These are phyloP conservation scores for Suillus subaureus DNA, from an alignment of 768 basidiomycete genomes.

Conservation along the genomic window DNA sequence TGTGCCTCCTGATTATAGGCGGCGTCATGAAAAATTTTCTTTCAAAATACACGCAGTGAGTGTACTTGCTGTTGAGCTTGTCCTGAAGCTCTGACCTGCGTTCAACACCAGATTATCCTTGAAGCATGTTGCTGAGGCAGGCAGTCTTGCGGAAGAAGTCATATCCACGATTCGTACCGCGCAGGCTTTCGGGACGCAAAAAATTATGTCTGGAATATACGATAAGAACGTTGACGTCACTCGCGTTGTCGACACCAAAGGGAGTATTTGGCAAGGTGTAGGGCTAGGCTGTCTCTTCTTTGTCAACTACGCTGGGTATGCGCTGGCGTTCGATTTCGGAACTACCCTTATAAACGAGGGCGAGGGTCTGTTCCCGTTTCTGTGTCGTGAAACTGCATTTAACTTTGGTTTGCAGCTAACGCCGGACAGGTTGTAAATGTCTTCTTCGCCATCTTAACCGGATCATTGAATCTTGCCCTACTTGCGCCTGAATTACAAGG, in stretches of 20 bases:
- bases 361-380: slow-evolving; percentile 22
- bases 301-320: slow-evolving; percentile 46
- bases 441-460: slow-evolving; percentile 51
- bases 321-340: slow-evolving; percentile 49
- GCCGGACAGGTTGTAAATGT: slow-evolving; percentile 56
- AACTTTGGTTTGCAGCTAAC: slow-evolving; percentile 23
- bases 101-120: slow-evolving; percentile 34
- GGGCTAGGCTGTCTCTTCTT: slow-evolving; percentile 51
- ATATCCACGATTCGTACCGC: slow-evolving; percentile 57
- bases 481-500: slow-evolving; percentile 54
- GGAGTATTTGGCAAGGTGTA: slow-evolving; percentile 35
- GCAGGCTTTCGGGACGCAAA: slow-evolving; percentile 57
- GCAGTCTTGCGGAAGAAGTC: slow-evolving; percentile 61
- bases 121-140: slow-evolving; percentile 46
- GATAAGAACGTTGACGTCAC: slow-evolving; percentile 42
- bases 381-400: slow-evolving; percentile 1
- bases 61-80: background rate
- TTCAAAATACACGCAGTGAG: slow-evolving; percentile 31
- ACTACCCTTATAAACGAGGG: slow-evolving; percentile 47
- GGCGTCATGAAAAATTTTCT: slow-evolving; percentile 40
- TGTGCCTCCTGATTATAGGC: slow-evolving; percentile 50
- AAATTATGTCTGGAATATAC: slow-evolving; percentile 45
- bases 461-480: slow-evolving; percentile 55
- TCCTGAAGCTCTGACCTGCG: background rate
- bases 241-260: slow-evolving; percentile 34